Evolutionary conservation across 23 red algal genomes (phyloP).

Genomic region (Gracilaria caudata): DNA sequence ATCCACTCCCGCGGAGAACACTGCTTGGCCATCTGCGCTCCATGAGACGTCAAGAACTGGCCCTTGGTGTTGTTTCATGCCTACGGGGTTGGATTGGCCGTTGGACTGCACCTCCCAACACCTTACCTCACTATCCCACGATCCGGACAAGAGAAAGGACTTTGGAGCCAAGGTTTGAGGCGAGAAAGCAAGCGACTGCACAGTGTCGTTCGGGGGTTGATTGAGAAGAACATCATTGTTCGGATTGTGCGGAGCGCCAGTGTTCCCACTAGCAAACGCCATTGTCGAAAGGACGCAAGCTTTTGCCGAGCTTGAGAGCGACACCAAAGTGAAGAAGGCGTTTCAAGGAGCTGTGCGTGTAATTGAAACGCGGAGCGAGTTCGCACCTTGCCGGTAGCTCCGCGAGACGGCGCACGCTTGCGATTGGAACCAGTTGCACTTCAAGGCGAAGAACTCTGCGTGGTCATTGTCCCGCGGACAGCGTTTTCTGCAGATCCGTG

Average conservation of each 20-base stretch:
- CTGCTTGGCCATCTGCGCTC: constrained; percentile 77
- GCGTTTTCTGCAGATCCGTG: not conserved
- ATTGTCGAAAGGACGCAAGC: constrained; percentile 18
- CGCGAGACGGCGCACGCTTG: not conserved
- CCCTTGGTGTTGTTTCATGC: constrained; percentile 83
- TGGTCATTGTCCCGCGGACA: too few species aligned
- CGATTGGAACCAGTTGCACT: not conserved
- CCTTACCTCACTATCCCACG: constrained; percentile 98
- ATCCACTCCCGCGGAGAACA: constrained; percentile 90
- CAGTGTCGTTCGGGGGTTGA: constrained; percentile 83
- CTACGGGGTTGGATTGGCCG: constrained; percentile 75
- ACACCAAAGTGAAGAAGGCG: not conserved
- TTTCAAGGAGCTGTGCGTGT: not conserved
- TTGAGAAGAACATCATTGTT: constrained; percentile 95
- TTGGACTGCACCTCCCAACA: constrained; percentile 87
- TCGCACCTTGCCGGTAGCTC: not conserved
- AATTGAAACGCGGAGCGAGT: not conserved
- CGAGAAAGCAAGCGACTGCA: constrained; percentile 93
- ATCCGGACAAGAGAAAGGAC: constrained; percentile 83
- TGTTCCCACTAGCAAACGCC: constrained; percentile 30
- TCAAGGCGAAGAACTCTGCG: not conserved
- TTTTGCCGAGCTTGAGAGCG: not conserved
- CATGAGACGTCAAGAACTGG: constrained; percentile 90
- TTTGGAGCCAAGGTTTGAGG: constrained; percentile 85
- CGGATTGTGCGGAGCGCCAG: constrained; percentile 78